phyloP scores from a whole-genome alignment of 306 rosid genomes.

The Aeschynomene evenia region DNA sequence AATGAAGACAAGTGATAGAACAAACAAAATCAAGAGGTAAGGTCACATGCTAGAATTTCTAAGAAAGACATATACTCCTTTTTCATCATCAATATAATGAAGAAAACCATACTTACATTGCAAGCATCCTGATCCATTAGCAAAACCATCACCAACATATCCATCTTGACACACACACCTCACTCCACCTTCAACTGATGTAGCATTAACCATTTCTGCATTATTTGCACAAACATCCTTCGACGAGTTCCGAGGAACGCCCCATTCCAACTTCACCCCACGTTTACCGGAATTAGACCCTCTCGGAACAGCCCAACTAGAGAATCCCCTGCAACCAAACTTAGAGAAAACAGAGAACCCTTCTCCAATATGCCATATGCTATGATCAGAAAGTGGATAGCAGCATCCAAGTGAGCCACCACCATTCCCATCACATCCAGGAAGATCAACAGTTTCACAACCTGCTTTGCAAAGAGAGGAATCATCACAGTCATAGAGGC shows the following conservation, averaged over 20 bases:
- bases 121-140: constrained; percentile 74
- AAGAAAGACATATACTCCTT: background rate
- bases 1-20: background rate
- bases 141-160: constrained; percentile 80
- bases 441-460: constrained; percentile 64
- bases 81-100: constrained; percentile 1
- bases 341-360: constrained; percentile 66
- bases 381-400: constrained; percentile 82
- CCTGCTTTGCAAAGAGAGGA: constrained; percentile 79
- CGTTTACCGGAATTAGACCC: constrained; percentile 66
- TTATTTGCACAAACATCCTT: constrained; percentile 50
- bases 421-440: constrained; percentile 63
- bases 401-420: constrained; percentile 74
- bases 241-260: constrained; percentile 62
- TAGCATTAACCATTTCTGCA: constrained; percentile 61
- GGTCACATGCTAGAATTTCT: background rate
- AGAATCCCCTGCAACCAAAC: constrained; percentile 89
- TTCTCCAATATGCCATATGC: constrained; percentile 68
- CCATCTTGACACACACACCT: constrained; percentile 78
- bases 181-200: constrained; percentile 50
- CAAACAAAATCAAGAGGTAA: constrained; percentile 2
- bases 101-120: constrained; percentile 48
- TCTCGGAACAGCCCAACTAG: constrained; percentile 76
- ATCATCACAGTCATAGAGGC: constrained; percentile 91
- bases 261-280: constrained; percentile 94